A percentile compares a stretch with the other conserved stretches of the same genome.
Conservation (phyloP, 345 rosid genomes). For the Heritiera fomes region DNA sequence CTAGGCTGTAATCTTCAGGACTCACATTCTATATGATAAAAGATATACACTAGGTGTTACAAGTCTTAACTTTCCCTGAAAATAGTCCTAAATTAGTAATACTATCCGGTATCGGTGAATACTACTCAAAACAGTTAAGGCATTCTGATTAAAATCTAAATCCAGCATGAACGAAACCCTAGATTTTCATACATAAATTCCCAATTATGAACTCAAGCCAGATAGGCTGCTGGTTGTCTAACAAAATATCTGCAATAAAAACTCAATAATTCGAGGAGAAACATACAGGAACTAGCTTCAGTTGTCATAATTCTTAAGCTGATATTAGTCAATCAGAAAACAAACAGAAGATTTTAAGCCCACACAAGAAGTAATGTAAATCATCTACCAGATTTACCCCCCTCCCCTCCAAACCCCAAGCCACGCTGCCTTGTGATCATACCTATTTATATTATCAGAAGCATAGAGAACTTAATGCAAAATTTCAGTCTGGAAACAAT, state of each 20-base stretch:
- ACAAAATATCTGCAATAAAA: background rate
- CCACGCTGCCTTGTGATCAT: background rate
- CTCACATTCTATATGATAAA: background rate
- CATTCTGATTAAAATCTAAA: background rate
- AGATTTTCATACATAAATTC: constrained; percentile 4
- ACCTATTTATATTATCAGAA: background rate
- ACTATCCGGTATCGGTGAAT: background rate
- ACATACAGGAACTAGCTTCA: constrained; percentile 12
- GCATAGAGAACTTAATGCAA: background rate
- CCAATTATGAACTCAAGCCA: constrained; percentile 8
- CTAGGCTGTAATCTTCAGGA: background rate
- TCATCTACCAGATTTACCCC: background rate
- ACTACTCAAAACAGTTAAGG: background rate
- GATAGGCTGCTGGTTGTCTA: background rate
- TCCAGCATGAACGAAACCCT: constrained; percentile 21
- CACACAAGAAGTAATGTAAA: background rate
- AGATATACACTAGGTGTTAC: too few relatives aligned
- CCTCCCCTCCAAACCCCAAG: background rate
- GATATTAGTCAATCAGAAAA: background rate
- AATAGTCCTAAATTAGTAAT: background rate
- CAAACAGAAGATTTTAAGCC: background rate
- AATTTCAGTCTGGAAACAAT: background rate
- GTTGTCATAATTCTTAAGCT: constrained; percentile 1
- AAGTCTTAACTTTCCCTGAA: background rate
- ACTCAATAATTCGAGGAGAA: background rate